Evolutionary conservation across 306 rosid species (phyloP), one percentile per base, ranked within the genome.

Genomic region (Inga laurina): DNA sequence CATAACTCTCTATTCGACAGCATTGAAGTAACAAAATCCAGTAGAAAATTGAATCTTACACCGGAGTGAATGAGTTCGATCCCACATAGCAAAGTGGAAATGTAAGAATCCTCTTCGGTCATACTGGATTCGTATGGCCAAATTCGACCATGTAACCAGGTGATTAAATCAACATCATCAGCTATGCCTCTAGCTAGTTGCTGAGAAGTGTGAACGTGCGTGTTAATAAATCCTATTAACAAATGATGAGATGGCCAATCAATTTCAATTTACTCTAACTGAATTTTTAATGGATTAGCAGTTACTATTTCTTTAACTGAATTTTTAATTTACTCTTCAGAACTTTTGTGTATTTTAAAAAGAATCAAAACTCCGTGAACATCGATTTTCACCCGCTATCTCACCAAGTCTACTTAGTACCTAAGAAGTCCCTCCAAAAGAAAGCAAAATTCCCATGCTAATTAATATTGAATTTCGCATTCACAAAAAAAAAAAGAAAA

Each of bases 81-180:
- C 54, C 93, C 94, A 35, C 98, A 94, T 4, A 94, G 94, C 82
- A 94, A 69, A 79, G 94, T 90, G 64, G 97, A 93, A 71, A 94
- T 68, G 79, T 88, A 94, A 0, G 98, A 94, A 78, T 94, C 97
- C 21, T 94, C 80, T 59, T 91, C 89, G 1, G 90, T 88, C 97
- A 93, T 90, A 91, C 72, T 88, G 57, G 98, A 91, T 86, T 93
- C 97, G 88, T 90, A 94, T 5, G 98, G 98, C 98, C 98, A 93
- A 54, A 94, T 91, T 52, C 98, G 97, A 56, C 76, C 78, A 68
- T 91, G 97, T 84, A 94, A 82, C 98, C 98, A 94, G 0, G 98
- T 94, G 82, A 94, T 76, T 75, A 94, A 78, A 82, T 94, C 97
- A 48, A 94, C 98, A 49, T 94, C 98, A n/a, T 94, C 98, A 0